Percentiles rank a stretch among this genome's conserved stretches.
phyloP scores from a whole-genome alignment of 169 alveolate species.

The Besnoitia besnoiti region DNA sequence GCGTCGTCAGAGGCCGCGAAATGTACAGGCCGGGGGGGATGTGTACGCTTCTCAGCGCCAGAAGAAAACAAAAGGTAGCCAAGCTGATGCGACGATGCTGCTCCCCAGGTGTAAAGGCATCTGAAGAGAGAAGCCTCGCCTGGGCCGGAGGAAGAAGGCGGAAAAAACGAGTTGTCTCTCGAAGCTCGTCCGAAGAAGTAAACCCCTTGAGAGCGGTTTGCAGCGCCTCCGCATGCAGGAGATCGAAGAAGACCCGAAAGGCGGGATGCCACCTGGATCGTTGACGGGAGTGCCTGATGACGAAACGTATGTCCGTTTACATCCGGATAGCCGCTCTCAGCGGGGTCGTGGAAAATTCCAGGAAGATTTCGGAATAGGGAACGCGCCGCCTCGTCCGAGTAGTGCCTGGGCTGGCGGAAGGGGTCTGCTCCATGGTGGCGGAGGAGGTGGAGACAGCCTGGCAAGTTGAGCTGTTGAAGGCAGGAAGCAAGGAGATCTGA shows the following conservation, averaged over 20 bases:
- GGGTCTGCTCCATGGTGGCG: constrained; percentile 29
- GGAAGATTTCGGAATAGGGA: neutral
- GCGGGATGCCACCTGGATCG: constrained; percentile 4
- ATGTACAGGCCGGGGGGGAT: constrained; percentile 7
- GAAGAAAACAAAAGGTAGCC: constrained; percentile 19
- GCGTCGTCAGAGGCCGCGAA: neutral
- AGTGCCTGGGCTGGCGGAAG: neutral
- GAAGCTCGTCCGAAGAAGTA: neutral
- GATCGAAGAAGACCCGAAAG: constrained; percentile 4
- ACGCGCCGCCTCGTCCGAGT: neutral
- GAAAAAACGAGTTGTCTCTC: neutral
- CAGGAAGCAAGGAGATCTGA: neutral
- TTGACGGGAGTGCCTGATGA: neutral
- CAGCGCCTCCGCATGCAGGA: neutral
- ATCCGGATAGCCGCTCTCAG: neutral
- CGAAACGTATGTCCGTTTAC: neutral
- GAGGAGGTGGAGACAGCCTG: neutral
- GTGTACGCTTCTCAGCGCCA: neutral
- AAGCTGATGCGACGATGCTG: constrained; percentile 16
- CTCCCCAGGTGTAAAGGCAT: constrained; percentile 37
- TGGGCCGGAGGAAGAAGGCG: neutral
- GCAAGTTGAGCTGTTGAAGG: constrained; percentile 8
- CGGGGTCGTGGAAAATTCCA: neutral
- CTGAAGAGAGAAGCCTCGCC: neutral
- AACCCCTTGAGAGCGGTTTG: neutral